These are phyloP conservation scores for Pythium apleroticum DNA, from an alignment of 352 stramenopile genomes.

Conservation along the genomic window DNA sequence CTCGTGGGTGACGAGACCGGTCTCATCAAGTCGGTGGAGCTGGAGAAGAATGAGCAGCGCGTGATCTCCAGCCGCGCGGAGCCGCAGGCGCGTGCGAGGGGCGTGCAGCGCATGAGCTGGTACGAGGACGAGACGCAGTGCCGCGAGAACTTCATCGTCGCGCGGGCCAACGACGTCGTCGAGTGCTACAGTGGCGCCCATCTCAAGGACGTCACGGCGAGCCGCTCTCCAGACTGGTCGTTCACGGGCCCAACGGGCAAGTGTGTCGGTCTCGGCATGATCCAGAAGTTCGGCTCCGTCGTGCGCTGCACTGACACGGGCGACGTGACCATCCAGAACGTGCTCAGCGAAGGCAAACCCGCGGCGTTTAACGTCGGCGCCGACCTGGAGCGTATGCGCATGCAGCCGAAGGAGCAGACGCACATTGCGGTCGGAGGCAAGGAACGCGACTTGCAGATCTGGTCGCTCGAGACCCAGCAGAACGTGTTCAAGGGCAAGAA, in stretches of 20 bases:
- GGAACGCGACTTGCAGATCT: slow-evolving; percentile 79
- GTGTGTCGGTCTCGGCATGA: slow-evolving; percentile 54
- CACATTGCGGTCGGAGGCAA: slow-evolving; percentile 76
- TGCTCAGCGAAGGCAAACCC: slow-evolving; percentile 42
- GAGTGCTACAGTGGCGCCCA: slow-evolving; percentile 60
- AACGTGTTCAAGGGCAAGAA: slow-evolving; percentile 85
- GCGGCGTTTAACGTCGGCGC: slow-evolving; percentile 53
- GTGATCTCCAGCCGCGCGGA: slow-evolving; percentile 48
- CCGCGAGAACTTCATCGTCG: slow-evolving; percentile 57
- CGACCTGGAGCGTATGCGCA: slow-evolving; percentile 55
- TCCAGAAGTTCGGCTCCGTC: slow-evolving; percentile 62
- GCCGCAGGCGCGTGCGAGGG: slow-evolving; percentile 45
- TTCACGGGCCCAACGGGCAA: slow-evolving; percentile 30
- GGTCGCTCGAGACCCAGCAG: slow-evolving; percentile 80
- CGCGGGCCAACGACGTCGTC: slow-evolving; percentile 56
- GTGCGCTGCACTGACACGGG: slow-evolving; percentile 62
- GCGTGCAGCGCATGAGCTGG: slow-evolving; percentile 61
- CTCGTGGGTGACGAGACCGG: slow-evolving; percentile 81
- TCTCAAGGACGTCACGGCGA: slow-evolving; percentile 29
- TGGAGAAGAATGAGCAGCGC: slow-evolving; percentile 70
- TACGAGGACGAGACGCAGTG: slow-evolving; percentile 51
- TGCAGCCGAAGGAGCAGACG: slow-evolving; percentile 48
- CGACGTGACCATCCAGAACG: slow-evolving; percentile 55
- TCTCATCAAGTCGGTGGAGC: slow-evolving; percentile 77
- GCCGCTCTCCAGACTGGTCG: slow-evolving; percentile 48